Percentiles rank a stretch among this genome's conserved stretches.
These are phyloP conservation scores for Pythium biforme DNA, from an alignment of 352 stramenopile genomes.

Conservation along the genomic window DNA sequence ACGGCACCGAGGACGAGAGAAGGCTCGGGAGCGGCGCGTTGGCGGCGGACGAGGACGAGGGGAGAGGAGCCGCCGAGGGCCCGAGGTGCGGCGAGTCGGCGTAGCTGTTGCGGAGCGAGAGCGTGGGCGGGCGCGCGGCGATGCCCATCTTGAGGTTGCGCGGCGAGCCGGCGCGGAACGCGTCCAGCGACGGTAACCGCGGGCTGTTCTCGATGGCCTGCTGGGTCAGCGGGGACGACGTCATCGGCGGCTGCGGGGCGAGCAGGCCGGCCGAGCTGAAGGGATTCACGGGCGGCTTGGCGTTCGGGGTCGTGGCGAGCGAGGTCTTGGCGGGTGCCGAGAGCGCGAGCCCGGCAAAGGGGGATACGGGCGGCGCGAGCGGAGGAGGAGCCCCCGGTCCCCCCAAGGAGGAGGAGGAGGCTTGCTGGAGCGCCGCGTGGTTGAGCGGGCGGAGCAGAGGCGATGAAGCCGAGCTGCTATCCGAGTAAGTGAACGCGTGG, in stretches of 20 bases:
- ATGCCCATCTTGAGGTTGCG: conserved; percentile 67
- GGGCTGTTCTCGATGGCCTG: conserved; percentile 51
- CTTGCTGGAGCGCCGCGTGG: conserved; percentile 7
- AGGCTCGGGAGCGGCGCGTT: conserved; percentile 31
- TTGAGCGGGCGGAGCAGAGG: conserved; percentile 27
- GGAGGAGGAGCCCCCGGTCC: conserved; percentile 32
- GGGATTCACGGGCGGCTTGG: conserved; percentile 53
- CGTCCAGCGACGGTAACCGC: conserved; percentile 65
- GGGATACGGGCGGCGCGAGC: conserved; percentile 59
- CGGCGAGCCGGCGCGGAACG: conserved; percentile 64
- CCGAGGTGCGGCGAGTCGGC: conserved; percentile 39
- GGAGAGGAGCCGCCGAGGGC: conserved; percentile 13
- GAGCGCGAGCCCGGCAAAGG: conserved; percentile 68
- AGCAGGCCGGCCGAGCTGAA: conserved; percentile 30
- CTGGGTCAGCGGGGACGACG: not conserved
- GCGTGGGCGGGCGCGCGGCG: conserved; percentile 41
- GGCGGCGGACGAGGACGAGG: conserved; percentile 23
- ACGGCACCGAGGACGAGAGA: conserved; percentile 25
- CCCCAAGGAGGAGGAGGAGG: conserved; percentile 16
- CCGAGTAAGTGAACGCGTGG: conserved; percentile 67
- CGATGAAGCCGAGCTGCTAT: conserved; percentile 39
- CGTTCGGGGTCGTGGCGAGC: conserved; percentile 8
- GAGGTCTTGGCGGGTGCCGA: conserved; percentile 59
- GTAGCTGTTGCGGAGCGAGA: conserved; percentile 47
- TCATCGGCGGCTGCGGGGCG: conserved; percentile 1